Evolutionary conservation across 257 asterid genomes (phyloP).

Genomic region (Capsicum rhomboideum): DNA sequence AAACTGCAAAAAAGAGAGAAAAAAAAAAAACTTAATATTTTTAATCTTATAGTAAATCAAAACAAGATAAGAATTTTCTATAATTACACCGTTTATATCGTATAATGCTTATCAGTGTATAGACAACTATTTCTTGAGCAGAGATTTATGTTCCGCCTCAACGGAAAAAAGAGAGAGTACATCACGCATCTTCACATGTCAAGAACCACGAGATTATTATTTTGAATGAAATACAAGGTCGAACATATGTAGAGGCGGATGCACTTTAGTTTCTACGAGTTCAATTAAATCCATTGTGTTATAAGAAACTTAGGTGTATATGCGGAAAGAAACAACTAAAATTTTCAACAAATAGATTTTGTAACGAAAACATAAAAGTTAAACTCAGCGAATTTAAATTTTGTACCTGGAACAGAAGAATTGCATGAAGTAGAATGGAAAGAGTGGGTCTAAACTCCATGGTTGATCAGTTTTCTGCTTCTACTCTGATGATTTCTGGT

Average conservation of each 20-base stretch:
- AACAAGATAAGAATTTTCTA: neutral
- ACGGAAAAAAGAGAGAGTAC: neutral
- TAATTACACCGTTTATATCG: neutral
- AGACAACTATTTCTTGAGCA: neutral
- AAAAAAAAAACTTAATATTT: neutral
- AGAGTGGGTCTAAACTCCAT: constrained; percentile 1
- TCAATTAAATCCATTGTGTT: too few species aligned
- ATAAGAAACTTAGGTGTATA: too few species aligned
- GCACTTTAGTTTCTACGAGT: too few species aligned
- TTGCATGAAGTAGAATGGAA: constrained; percentile 5
- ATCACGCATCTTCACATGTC: neutral
- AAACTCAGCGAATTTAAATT: neutral
- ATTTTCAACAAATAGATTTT: neutral
- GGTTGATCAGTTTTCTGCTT: neutral
- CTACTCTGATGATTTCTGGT: neutral
- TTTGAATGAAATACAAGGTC: neutral
- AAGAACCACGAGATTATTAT: neutral
- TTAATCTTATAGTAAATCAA: neutral
- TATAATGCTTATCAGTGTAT: neutral
- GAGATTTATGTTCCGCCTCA: neutral
- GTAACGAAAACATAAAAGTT: neutral
- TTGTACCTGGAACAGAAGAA: neutral
- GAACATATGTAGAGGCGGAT: neutral
- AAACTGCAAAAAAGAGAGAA: constrained; percentile 6
- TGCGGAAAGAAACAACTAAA: too few species aligned